phyloP scores from a whole-genome alignment of 768 basidiomycete species.

The Pisolithus marmoratus region DNA sequence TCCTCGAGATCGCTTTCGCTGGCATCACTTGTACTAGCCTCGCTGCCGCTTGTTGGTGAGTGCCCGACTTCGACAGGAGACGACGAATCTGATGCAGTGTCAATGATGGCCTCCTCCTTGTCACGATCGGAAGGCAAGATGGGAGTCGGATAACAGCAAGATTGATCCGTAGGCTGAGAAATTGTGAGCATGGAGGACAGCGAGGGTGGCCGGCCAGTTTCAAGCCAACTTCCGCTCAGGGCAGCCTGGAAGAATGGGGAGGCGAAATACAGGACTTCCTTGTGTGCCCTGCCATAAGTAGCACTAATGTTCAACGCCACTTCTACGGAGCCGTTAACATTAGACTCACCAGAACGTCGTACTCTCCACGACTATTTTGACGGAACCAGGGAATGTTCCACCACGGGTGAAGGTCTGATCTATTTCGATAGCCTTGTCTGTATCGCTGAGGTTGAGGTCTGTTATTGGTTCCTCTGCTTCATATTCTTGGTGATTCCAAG shows the following conservation, averaged over 20 bases:
- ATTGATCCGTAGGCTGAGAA: constrained; percentile 58
- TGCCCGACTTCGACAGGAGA: constrained; percentile 35
- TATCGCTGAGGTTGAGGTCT: constrained; percentile 60
- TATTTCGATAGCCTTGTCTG: constrained; percentile 71
- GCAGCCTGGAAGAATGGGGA: constrained; percentile 95
- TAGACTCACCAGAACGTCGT: constrained; percentile 82
- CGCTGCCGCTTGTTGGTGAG: constrained; percentile 29
- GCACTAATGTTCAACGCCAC: constrained; percentile 4
- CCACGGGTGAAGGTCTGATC: constrained; percentile 72
- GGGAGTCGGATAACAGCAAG: constrained; percentile 40
- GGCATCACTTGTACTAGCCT: constrained; percentile 20
- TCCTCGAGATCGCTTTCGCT: constrained; percentile 34
- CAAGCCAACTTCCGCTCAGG: constrained; percentile 87
- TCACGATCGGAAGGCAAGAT: constrained; percentile 61
- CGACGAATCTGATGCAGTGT: constrained; percentile 35
- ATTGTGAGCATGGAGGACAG: constrained; percentile 83
- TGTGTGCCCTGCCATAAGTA: constrained; percentile 64
- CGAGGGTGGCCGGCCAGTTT: constrained; percentile 74
- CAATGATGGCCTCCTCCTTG: constrained; percentile 33
- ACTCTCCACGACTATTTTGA: constrained; percentile 85
- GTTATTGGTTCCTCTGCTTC: constrained; percentile 66
- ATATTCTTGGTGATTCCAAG: constrained; percentile 74
- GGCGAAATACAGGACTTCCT: constrained; percentile 85
- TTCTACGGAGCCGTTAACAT: constrained; percentile 1
- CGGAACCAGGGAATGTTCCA: constrained; percentile 70